Evolutionary conservation across 2,329 filamentous ascomycete genomes (phyloP), one percentile per base, ranked within the genome.

Genomic region (Penicillium sp.): DNA sequence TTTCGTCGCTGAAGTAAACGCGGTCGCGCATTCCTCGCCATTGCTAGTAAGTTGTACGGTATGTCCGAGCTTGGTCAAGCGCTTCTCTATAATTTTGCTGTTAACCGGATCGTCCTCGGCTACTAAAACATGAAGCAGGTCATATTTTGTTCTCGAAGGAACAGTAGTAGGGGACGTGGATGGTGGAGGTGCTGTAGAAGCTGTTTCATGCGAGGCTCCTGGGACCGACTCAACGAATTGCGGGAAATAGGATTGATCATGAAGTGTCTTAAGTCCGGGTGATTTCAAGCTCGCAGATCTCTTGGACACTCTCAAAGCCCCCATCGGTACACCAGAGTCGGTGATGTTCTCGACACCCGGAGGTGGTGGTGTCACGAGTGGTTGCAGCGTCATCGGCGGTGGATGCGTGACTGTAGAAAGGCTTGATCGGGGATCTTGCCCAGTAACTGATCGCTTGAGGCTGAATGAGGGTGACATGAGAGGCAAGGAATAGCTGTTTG

Each of bases 31-130:
- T 63, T 94, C 90, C 67, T 95, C 88, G 3, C 91, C 91, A 58
- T 96, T 96, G 35, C 89, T 81, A 0, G 90, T 90, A 56, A 92
- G 79, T 29, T 82, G 75, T 0, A 94, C 88, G 1, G 80, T 73
- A 62, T 96, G 89, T 0, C 89, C 89, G 1, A 84, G 72, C 65
- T 90, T 92, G 64, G 92, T 88, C 3, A 96, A 72, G 9, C 91
- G 79, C 66, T 96, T 96, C 63, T 86, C 84, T 35, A 96, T 77
- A 38, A 96, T 90, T 60, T 86, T 90, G 73, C 89, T 89, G 61
- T 96, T 96, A 64, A 96, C 85, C 0, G 91, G 90, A 63, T 96
- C 91, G 61, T 96, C 91, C 67, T 96, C 91, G 0, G 91, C 91
- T 23, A 96, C 84, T 14, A 96, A 78, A 0, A 95, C 85, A 19